A percentile compares a stretch with the other conserved stretches of the same genome.
phyloP scores from a whole-genome alignment of 176 grass and related monocot species.

The Puya raimondii region DNA sequence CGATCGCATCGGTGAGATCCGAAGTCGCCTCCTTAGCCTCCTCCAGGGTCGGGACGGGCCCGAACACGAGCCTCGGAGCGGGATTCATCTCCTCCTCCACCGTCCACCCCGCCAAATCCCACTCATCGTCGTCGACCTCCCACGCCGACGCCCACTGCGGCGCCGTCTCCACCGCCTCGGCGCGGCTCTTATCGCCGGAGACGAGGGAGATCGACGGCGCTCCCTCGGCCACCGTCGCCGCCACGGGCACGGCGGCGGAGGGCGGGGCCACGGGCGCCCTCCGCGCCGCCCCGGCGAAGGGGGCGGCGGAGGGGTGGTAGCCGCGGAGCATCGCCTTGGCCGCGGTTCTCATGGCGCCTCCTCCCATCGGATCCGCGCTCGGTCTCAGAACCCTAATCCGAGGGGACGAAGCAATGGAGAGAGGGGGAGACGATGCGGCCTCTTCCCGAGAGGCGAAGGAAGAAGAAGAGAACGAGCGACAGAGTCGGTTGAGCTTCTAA shows the following conservation, averaged over 20 bases:
- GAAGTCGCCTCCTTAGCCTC: conserved; percentile 74
- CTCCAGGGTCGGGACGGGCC: conserved; percentile 40
- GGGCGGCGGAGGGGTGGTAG: conserved; percentile 15
- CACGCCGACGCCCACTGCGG: conserved; percentile 36
- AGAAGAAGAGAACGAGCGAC: too few species aligned
- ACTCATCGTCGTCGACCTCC: conserved; percentile 51
- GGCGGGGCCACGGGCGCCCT: conserved; percentile 5
- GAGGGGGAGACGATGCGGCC: too few species aligned
- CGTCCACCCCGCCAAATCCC: conserved; percentile 60
- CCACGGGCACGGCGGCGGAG: conserved; percentile 22
- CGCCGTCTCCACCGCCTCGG: conserved; percentile 12
- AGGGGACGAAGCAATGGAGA: neutral
- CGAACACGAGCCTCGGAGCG: conserved; percentile 58
- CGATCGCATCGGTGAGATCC: conserved; percentile 52
- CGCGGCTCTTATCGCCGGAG: conserved; percentile 14
- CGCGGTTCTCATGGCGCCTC: conserved; percentile 62
- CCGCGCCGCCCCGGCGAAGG: conserved; percentile 8
- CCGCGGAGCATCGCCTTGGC: conserved; percentile 31
- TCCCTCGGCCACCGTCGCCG: conserved; percentile 9
- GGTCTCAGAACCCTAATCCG: neutral
- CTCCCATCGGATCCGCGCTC: conserved; percentile 20
- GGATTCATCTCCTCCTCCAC: conserved; percentile 23
- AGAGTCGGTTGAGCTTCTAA: too few species aligned
- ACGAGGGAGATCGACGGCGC: conserved; percentile 31
- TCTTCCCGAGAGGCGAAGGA: too few species aligned